Evolutionary conservation across 805 yeast species (phyloP).

Genomic region (Candida loeiensis): DNA sequence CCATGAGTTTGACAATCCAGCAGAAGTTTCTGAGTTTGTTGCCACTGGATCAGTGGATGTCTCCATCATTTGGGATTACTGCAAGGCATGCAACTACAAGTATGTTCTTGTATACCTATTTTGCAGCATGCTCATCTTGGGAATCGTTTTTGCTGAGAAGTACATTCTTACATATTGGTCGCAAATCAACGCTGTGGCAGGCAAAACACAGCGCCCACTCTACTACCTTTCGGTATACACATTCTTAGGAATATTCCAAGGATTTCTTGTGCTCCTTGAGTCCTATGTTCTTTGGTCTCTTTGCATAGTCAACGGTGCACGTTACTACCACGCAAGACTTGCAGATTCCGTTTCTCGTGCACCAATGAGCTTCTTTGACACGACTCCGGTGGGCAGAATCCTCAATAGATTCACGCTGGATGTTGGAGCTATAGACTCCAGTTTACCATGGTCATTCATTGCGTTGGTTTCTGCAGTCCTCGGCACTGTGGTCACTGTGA

Average conservation of each 20-base stretch:
- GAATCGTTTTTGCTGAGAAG: constrained; percentile 42
- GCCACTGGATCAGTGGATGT: constrained; percentile 58
- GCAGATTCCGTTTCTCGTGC: constrained; percentile 49
- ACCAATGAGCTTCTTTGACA: constrained; percentile 66
- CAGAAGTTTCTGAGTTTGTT: constrained; percentile 29
- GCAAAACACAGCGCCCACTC: constrained; percentile 39
- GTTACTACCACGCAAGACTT: constrained; percentile 54
- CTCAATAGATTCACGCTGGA: constrained; percentile 65
- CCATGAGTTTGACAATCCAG: constrained; percentile 20
- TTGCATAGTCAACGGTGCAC: constrained; percentile 56
- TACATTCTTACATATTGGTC: constrained; percentile 73
- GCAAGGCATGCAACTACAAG: constrained; percentile 47
- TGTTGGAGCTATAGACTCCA: constrained; percentile 52
- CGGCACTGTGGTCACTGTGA: constrained; percentile 47
- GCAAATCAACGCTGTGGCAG: constrained; percentile 44
- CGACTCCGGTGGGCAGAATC: constrained; percentile 66
- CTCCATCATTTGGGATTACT: constrained; percentile 51
- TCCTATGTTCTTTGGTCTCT: constrained; percentile 48
- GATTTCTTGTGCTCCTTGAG: constrained; percentile 44
- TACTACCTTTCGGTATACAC: constrained; percentile 54
- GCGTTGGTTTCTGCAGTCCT: constrained; percentile 44
- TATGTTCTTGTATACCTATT: constrained; percentile 33
- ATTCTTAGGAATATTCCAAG: constrained; percentile 50
- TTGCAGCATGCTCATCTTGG: constrained; percentile 33
- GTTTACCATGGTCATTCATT: constrained; percentile 51